Evolutionary conservation across 768 basidiomycete species (phyloP), one percentile per base, ranked within the genome.

Genomic region (Rhodotorula paludigena): DNA sequence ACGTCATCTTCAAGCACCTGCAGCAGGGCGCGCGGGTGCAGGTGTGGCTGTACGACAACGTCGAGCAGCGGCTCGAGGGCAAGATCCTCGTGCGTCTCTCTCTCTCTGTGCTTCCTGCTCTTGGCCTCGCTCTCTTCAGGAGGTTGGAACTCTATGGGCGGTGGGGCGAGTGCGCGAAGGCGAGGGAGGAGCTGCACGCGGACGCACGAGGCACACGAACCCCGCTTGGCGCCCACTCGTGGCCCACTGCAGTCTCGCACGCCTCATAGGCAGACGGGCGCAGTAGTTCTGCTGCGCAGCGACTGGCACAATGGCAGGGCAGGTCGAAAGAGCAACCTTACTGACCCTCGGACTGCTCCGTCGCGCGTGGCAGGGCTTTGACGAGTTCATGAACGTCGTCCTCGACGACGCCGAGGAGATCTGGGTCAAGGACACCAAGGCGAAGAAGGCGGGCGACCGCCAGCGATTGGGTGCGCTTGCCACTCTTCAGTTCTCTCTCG

Each of bases 351-450:
- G n/a, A 5, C 28, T 11, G n/a, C 48, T 11, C 28, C 48, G 10
- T 49, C 48, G n/a, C 23, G 41, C 44, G 8, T 8, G 14, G n/a
- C 76, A 97, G 94, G 93, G 94, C 47, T 99, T 99, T 75, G 94
- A 99, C 77, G 94, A 99, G 79, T 99, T 97, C 80, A 99, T 99
- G 94, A 99, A 99, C 77, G 80, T 99, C 38, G 90, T 97, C 42
- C 80, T 99, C 32, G 94, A 99, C 74, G 90, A 96, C 56, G 91
- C 93, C 51, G 84, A 85, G 58, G 94, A 99, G 78, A 87, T 96
- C 18, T 94, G 85, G 76, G 86, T 92, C 39, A 71, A 75, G 57
- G 74, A 74, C 41, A 74, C 74, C 18, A 77, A 79, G 68, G 70
- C 80, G 56, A 91, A 92, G 78, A 91, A 90, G 68, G 86, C 85